These are phyloP conservation scores for Chlorella ohadii DNA, from an alignment of 139 green algal genomes.

Conservation along the genomic window DNA sequence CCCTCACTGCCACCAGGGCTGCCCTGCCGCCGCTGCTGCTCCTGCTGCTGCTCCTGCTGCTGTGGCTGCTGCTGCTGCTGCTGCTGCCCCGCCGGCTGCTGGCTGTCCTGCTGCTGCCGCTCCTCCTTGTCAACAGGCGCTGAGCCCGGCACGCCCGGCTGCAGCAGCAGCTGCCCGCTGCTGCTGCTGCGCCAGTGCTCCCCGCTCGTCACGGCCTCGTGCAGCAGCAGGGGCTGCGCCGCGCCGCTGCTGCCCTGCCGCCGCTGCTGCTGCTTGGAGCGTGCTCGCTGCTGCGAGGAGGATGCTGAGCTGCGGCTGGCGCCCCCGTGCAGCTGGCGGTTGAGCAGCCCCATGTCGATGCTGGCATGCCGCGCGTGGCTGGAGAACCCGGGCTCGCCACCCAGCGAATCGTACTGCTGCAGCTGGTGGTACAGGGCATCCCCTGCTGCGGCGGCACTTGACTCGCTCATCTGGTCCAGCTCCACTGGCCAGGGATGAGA, in stretches of 20 bases:
- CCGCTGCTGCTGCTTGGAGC: constrained; percentile 1
- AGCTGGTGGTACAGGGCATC: background rate
- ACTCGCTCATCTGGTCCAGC: constrained; percentile 26
- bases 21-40: background rate
- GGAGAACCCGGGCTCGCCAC: background rate
- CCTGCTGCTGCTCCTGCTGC: background rate
- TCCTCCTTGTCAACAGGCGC: too few species aligned
- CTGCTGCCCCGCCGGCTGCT: background rate
- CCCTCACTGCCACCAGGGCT: constrained; percentile 11
- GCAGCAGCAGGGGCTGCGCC: constrained; percentile 11
- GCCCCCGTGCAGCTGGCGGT: constrained; percentile 24
- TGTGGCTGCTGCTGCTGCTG: background rate
- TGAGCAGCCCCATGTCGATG: constrained; percentile 31
- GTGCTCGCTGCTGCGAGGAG: background rate
- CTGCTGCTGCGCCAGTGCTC: constrained; percentile 19
- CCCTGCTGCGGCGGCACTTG: background rate
- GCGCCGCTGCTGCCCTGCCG: background rate
- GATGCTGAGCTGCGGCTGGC: background rate
- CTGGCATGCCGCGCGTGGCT: constrained; percentile 6
- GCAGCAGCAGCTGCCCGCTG: constrained; percentile 6
- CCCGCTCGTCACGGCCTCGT: constrained; percentile 6
- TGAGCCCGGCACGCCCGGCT: background rate
- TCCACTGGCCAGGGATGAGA: constrained; percentile 3
- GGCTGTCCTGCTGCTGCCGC: background rate
- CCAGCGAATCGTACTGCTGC: background rate